A percentile compares a stretch with the other conserved stretches of the same genome.
phyloP scores from a whole-genome alignment of 2,329 filamentous ascomycete genomes.

The Cytospora schulzeri region DNA sequence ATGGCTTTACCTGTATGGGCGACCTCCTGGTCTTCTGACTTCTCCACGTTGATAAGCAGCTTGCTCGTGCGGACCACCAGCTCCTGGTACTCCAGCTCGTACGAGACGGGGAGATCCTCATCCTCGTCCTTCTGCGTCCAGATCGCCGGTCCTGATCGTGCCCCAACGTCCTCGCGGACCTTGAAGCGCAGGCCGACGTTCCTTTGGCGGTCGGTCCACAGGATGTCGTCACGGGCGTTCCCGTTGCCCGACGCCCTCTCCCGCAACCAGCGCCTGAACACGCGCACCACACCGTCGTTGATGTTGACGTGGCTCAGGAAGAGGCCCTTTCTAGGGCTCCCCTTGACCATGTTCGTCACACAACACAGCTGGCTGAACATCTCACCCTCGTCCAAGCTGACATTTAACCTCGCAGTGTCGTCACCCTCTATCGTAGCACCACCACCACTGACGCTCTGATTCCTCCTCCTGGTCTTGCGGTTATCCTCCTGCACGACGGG shows the following conservation, averaged over 20 bases:
- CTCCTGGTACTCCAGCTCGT: constrained; percentile 72
- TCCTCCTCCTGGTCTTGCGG: constrained; percentile 40
- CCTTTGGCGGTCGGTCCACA: constrained; percentile 69
- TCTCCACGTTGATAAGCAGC: constrained; percentile 67
- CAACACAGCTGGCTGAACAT: constrained; percentile 75
- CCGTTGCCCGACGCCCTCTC: constrained; percentile 48
- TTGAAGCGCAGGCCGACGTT: constrained; percentile 70
- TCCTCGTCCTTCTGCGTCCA: constrained; percentile 38
- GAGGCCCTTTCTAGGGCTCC: constrained; percentile 60
- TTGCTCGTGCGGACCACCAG: constrained; percentile 65
- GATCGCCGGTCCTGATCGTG: constrained; percentile 39
- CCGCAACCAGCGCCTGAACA: constrained; percentile 74
- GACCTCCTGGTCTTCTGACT: constrained; percentile 61
- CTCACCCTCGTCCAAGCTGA: constrained; percentile 70
- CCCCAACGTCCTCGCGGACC: constrained; percentile 60
- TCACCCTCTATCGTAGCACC: constrained; percentile 33
- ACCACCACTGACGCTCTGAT: constrained; percentile 35
- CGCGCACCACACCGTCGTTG: constrained; percentile 67
- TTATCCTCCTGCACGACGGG: constrained; percentile 62
- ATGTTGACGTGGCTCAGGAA: constrained; percentile 68
- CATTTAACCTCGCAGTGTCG: constrained; percentile 56
- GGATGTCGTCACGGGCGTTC: constrained; percentile 43
- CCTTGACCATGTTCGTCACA: constrained; percentile 67
- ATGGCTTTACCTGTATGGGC: constrained; percentile 66
- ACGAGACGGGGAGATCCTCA: constrained; percentile 69